Evolutionary conservation across 805 yeast genomes (phyloP), one percentile per base, ranked within the genome.

Genomic region (Nakazawaea laoshanensis): DNA sequence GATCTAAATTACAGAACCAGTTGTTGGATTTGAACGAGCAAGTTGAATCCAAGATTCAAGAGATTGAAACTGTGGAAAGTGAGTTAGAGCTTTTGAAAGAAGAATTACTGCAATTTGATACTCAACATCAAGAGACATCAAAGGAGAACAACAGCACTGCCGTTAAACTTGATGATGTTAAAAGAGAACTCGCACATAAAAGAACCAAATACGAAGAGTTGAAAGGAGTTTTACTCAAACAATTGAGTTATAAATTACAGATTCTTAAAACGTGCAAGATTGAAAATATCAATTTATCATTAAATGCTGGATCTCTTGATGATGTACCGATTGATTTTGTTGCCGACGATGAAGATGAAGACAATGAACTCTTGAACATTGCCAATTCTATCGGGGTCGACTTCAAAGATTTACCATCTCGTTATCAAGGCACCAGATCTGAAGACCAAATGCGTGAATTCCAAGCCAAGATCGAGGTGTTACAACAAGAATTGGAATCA

Each of bases 251-350:
- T 31, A 69, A 78, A 46, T 57, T 73, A 7, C 69, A 71, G 41
- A 59, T 73, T 13, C 61, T 87, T 39, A 75, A 77, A 41, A 74
- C 72, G 41, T 83, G 95, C 55, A 84, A 82, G 45, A 67, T 88
- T 38, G 83, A 83, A 34, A 78, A 71, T 36, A 63, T 81, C 15
- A 59, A 63, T 10, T 47, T 86, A 11, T 94, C 95, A 2, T 52
- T 84, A 19, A 44, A 50, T 5, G 70, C 69, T 17, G 87, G 87
- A 0, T 63, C 74, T 9, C 54, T 82, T 21, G 79, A 73, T 13
- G 65, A 60, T 17, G 57, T 85, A 16, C 78, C 86, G 0, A 59
- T 83, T 25, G 82, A 72, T 17, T 74, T 66, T 12, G 63, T 63
- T 10, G 51, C 51, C n/a, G 53, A 53, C 11, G 61, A 49, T 17